phyloP scores from a whole-genome alignment of 1,139 yeast genomes.

The Yamadazyma siamensis region DNA sequence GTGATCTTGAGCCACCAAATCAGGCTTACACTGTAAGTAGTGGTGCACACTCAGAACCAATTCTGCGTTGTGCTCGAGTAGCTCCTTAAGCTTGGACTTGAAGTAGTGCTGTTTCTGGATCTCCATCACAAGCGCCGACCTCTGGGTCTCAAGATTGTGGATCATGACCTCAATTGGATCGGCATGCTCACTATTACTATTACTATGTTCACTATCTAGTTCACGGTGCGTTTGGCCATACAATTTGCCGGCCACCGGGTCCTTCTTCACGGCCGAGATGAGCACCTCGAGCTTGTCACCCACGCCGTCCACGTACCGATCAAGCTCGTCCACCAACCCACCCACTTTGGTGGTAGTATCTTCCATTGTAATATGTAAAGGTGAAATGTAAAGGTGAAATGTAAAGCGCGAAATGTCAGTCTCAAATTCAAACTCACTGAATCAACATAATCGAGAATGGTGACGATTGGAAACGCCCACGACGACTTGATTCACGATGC shows the following conservation, averaged over 20 bases:
- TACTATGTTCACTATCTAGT: no score
- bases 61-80: conserved; percentile 38
- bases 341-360: neutral
- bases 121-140: conserved; percentile 38
- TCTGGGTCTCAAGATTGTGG: conserved; percentile 27
- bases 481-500: conserved; percentile 96
- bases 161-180: no score
- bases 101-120: conserved; percentile 44
- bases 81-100: conserved; percentile 28
- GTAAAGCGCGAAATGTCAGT: no score
- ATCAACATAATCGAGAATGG: no score
- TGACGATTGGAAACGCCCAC: conserved; percentile 76
- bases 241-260: no score
- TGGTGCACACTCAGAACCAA: conserved; percentile 37
- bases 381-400: no score
- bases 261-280: no score
- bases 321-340: neutral
- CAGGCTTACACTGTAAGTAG: conserved; percentile 26
- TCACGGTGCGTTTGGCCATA: no score
- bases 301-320: neutral
- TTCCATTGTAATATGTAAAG: no score
- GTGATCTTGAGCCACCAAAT: conserved; percentile 12
- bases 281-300: neutral
- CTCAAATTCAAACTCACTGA: no score
- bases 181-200: no score